Evolutionary conservation across 257 asterid genomes (phyloP), one percentile per base, ranked within the genome.

Genomic region (Jacaranda copaia): DNA sequence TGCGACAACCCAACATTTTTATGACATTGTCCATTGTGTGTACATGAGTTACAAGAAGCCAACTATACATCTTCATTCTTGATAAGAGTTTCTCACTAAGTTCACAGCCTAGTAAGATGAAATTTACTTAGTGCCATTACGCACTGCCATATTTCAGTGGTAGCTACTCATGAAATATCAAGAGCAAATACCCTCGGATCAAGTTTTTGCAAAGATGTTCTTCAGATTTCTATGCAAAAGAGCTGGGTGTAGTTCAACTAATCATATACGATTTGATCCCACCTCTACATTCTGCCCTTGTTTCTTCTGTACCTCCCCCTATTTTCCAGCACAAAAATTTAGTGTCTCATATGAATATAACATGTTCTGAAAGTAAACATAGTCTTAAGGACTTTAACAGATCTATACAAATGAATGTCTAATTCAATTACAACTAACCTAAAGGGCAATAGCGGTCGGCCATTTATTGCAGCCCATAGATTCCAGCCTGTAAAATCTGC

Each of bases 401-500:
- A 62, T 48, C 38, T 35, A 75, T 48, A 53, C 18, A n/a, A 48
- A 49, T 19, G 43, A 74, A 70, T 10, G 62, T n/a, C 36, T 42
- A 68, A 60, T 20, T 36, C 19, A 76, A 39, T 67, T 63, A 81
- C 69, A 73, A 48, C 90, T 59, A 60, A 92, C 99, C 98, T 90
- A 84, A 93, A 95, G n/a, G 99, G 98, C 78, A 95, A 77, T 70
- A 95, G 87, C 57, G 96, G 97, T 32, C 92, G 87, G 75, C 85
- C 92, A 77, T 95, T 95, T 71, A 95, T 95, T 18, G 98, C 97
- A 76, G 99, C 99, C 99, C 99, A 95, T 10, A 95, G 79, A 87
- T 93, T 95, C 99, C 99, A 95, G 87, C 96, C 98, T 18, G 97
- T 90, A 81, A 93, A 91, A 85, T 95, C 99, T 55, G 99, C 97